A percentile compares a stretch with the other conserved stretches of the same genome.
phyloP scores from a whole-genome alignment of 2,329 filamentous ascomycete genomes.

The Alternaria gansuensis region DNA sequence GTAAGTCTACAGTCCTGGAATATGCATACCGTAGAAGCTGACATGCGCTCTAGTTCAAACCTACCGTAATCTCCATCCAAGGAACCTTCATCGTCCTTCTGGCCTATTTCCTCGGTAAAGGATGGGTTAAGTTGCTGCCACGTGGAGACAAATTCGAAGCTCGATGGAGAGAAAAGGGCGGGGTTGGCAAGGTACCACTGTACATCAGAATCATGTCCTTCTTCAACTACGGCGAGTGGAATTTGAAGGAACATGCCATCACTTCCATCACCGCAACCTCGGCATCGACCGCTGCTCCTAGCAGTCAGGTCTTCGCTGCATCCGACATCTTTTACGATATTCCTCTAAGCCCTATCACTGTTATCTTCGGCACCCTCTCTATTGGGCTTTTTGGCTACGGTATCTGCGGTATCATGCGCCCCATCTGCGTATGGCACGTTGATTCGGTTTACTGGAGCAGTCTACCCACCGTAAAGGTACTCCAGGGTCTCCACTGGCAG shows the following conservation, averaged over 20 bases:
- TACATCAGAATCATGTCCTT: constrained; percentile 27
- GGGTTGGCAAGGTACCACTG: constrained; percentile 18
- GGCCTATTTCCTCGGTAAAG: constrained; percentile 26
- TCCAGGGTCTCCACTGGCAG: constrained; percentile 30
- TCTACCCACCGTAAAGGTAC: constrained; percentile 28
- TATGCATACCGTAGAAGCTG: not conserved
- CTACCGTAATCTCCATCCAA: constrained; percentile 26
- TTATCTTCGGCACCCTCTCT: constrained; percentile 29
- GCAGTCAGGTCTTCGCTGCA: constrained; percentile 27
- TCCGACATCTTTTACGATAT: constrained; percentile 27
- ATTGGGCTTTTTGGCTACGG: constrained; percentile 29
- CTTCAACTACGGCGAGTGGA: constrained; percentile 27
- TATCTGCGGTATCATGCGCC: constrained; percentile 27
- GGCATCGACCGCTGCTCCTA: constrained; percentile 27
- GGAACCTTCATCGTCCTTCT: constrained; percentile 31
- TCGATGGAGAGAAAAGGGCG: constrained; percentile 25
- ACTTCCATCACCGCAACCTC: constrained; percentile 28
- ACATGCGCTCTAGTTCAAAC: constrained; percentile 24
- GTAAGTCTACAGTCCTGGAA: not conserved
- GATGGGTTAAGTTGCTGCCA: constrained; percentile 24
- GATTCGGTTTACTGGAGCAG: constrained; percentile 31
- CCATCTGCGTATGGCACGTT: constrained; percentile 30
- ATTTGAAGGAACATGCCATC: constrained; percentile 26
- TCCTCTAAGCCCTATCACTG: constrained; percentile 21
- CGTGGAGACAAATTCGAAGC: constrained; percentile 29